phyloP scores from a whole-genome alignment of 192 early-diverging fungal genomes.

The Podila clonocystis region DNA sequence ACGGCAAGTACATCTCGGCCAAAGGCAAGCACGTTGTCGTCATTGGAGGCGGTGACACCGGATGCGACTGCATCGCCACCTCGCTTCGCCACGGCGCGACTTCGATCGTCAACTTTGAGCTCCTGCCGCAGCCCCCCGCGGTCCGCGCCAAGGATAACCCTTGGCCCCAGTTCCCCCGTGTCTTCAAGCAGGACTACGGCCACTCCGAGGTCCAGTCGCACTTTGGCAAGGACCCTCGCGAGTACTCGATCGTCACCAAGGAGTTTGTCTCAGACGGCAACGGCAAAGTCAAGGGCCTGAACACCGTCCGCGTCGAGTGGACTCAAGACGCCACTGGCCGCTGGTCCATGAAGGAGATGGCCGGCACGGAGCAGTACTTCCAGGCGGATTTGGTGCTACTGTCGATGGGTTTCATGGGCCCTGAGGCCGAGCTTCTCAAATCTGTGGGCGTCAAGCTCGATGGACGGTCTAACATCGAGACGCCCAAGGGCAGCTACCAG shows the following conservation, averaged over 20 bases:
- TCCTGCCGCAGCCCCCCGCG: conserved; percentile 92
- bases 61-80: conserved; percentile 96
- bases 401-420: conserved; percentile 97
- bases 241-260: conserved; percentile 95
- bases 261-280: conserved; percentile 89
- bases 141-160: conserved; percentile 90
- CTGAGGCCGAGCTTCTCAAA: conserved; percentile 85
- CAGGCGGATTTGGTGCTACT: conserved; percentile 92
- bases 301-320: conserved; percentile 97
- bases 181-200: conserved; percentile 97
- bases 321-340: conserved; percentile 77
- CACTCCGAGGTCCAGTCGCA: conserved; percentile 90
- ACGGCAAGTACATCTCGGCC: conserved; percentile 82
- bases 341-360: conserved; percentile 92
- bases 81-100: conserved; percentile 91
- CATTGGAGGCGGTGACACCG: conserved; percentile 99
- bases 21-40: conserved; percentile 95
- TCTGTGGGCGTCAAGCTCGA: conserved; percentile 84
- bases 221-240: conserved; percentile 95
- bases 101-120: conserved; percentile 95
- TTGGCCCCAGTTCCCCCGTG: conserved; percentile 97
- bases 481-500: conserved; percentile 77
- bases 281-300: conserved; percentile 87
- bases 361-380: conserved; percentile 86
- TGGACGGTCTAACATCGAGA: conserved; percentile 83